Conservation (phyloP, 1,139 yeast species). For the Kluyveromyces sp. region DNA sequence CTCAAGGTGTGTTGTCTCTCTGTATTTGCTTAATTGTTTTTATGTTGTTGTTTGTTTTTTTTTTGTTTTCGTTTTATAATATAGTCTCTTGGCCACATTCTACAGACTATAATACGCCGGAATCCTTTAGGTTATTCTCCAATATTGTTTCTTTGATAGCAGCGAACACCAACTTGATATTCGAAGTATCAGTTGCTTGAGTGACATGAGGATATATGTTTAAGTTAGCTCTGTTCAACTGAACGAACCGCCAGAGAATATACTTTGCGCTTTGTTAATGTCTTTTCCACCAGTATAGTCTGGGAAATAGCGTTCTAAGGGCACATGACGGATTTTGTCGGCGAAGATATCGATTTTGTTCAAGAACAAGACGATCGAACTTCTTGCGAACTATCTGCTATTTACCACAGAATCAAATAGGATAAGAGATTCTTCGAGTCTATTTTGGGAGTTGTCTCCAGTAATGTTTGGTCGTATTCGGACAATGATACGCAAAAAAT, state of each 20-base stretch:
- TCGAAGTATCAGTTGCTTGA: conserved; percentile 90
- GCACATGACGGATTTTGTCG: conserved; percentile 73
- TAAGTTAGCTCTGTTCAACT: conserved; percentile 73
- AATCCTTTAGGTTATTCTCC: conserved; percentile 76
- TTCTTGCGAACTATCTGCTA: conserved; percentile 88
- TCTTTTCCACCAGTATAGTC: conserved; percentile 87
- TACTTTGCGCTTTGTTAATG: conserved; percentile 90
- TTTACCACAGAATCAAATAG: conserved; percentile 86
- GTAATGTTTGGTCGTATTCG: conserved; percentile 79
- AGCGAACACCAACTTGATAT: conserved; percentile 81
- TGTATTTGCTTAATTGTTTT: no score
- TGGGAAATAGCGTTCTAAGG: conserved; percentile 76
- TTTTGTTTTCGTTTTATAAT: no score
- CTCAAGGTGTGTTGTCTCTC: no score
- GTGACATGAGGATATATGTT: conserved; percentile 86
- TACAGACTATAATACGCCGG: conserved; percentile 54
- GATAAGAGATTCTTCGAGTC: conserved; percentile 78
- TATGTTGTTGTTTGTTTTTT: no score
- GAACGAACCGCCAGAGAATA: conserved; percentile 84
- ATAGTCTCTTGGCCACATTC: conserved; percentile 12
- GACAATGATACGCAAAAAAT: conserved; percentile 86
- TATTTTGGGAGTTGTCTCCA: conserved; percentile 76
- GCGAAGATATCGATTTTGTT: conserved; percentile 88
- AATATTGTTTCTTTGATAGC: conserved; percentile 86
- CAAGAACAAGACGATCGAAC: conserved; percentile 76